These are phyloP conservation scores for Trifolium fragiferum DNA, from an alignment of 306 rosid genomes.

Conservation along the genomic window DNA sequence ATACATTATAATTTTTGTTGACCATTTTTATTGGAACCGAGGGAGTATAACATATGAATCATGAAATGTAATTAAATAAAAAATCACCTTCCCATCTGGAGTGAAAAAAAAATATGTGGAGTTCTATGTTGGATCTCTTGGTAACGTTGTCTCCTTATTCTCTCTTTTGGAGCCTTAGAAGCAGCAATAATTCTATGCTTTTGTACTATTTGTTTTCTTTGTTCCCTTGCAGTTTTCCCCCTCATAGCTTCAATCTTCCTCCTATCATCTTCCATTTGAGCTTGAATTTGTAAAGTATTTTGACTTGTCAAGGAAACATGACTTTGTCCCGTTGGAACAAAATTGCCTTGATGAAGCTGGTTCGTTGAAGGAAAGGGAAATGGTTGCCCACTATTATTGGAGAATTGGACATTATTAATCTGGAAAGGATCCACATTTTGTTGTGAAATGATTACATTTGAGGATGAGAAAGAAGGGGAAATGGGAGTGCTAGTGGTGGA, in stretches of 20 bases:
- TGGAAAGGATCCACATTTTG: conserved; percentile 6
- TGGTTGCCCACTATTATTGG: neutral
- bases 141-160: neutral
- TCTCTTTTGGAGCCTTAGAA: neutral
- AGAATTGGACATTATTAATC: neutral
- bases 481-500: neutral
- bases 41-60: neutral
- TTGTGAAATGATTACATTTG: neutral
- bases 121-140: neutral
- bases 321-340: neutral
- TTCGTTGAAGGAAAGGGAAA: neutral
- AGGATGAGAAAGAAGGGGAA: neutral
- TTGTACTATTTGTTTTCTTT: conserved; percentile 56
- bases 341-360: neutral
- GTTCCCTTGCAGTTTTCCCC: conserved; percentile 48
- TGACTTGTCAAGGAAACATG: neutral
- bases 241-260: conserved; percentile 34
- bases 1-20: too few species aligned
- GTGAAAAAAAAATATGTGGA: conserved; percentile 36
- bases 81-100: conserved; percentile 66
- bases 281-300: neutral
- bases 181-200: conserved; percentile 25
- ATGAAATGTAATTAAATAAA: neutral
- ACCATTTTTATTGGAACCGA: too few species aligned
- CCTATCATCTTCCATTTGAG: conserved; percentile 18